Evolutionary conservation across 2,329 filamentous ascomycete genomes (phyloP), one percentile per base, ranked within the genome.

Genomic region (Colletotrichum lindemuthianum): DNA sequence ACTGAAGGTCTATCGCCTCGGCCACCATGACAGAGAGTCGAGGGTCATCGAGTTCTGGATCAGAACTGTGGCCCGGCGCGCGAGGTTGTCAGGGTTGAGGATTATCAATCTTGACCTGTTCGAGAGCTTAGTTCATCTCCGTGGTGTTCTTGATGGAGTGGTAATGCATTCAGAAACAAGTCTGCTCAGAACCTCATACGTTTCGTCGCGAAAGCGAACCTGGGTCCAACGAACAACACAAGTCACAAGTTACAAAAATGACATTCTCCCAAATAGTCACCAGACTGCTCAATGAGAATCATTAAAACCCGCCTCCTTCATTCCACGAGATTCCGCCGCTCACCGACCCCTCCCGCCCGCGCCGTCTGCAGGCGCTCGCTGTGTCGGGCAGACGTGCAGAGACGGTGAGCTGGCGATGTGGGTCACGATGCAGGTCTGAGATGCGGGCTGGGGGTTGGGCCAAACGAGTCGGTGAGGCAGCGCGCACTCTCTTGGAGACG

Each of bases 371-470:
- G 40, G 12, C 6, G 11, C 36, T 36, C 4, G 52, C 52, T 36
- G 11, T 45, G 44, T 58, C 34, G 36, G 55, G 55, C 32, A 58
- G 44, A 43, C 32, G 12, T 58, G 45, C 55, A 58, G 55, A 58
- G 32, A 57, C 34, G 54, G 56, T 59, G 56, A 59, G 56, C 56
- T 59, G 56, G 56, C 56, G 37, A 44, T 44, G 56, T 52, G 56
- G 56, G 56, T 52, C 56, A 37, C 48, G 56, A 59, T 52, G 47
- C 47, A 59, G 56, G 56, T 59, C 56, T 59, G 56, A 34, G 11
- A 59, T 52, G 56, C 48, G 39, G 37, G 39, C 56, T 52, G 56
- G 56, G 44, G 55, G 45, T 58, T 58, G 24, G 56, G 47, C 16
- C 24, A 24, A 15, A 12, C 12, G 16, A 56, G 56, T 59, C 56